These are phyloP conservation scores for Paracoccidioides lutzii DNA, from an alignment of 2,329 filamentous ascomycete genomes.

Conservation along the genomic window DNA sequence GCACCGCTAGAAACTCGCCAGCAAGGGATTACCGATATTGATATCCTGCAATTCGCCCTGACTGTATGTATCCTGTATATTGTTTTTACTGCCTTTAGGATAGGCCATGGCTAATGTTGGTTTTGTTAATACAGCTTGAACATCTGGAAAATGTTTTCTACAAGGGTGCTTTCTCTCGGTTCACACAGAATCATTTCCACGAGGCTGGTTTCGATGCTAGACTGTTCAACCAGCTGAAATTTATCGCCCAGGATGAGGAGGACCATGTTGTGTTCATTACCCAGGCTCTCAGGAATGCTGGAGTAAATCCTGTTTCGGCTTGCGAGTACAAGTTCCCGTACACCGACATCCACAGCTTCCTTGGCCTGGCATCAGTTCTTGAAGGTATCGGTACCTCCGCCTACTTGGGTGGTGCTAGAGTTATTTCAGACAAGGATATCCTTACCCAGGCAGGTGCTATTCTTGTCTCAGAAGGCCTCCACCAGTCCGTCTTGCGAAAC, in stretches of 20 bases:
- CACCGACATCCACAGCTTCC: slow-evolving; percentile 37
- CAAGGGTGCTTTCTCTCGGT: slow-evolving; percentile 45
- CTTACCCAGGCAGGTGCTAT: slow-evolving; percentile 50
- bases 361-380: slow-evolving; percentile 41
- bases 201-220: slow-evolving; percentile 38
- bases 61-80: slow-evolving; percentile 6
- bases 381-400: slow-evolving; percentile 47
- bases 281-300: slow-evolving; percentile 33
- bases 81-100: not conserved
- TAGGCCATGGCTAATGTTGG: not conserved
- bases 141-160: slow-evolving; percentile 53
- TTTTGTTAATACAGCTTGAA: slow-evolving; percentile 28
- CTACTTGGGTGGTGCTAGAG: slow-evolving; percentile 50
- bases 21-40: slow-evolving; percentile 6
- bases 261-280: slow-evolving; percentile 47
- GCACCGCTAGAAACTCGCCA: slow-evolving; percentile 5
- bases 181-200: slow-evolving; percentile 40
- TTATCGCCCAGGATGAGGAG: slow-evolving; percentile 45
- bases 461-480: slow-evolving; percentile 51
- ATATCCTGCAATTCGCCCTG: slow-evolving; percentile 13
- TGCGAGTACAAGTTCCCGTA: slow-evolving; percentile 46
- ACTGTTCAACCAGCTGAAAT: slow-evolving; percentile 47
- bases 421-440: slow-evolving; percentile 45
- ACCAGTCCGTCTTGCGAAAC: slow-evolving; percentile 49
- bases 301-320: slow-evolving; percentile 38